phyloP scores from a whole-genome alignment of 179 eudicot species.

The Silene vulgaris region DNA sequence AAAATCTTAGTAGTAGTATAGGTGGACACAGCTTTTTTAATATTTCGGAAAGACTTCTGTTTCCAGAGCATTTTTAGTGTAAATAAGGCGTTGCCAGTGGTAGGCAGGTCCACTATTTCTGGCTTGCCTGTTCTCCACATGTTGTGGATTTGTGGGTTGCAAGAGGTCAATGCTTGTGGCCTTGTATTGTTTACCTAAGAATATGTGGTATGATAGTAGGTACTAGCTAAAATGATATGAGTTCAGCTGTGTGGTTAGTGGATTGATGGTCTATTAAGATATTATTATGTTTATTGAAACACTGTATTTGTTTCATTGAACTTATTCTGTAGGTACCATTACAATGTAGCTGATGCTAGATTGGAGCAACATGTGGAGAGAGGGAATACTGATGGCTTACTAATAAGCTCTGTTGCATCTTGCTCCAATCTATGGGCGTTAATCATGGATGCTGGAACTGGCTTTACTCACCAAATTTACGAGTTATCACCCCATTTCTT shows the following conservation, averaged over 20 bases:
- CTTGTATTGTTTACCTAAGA: not conserved
- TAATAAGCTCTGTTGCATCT: conserved; percentile 66
- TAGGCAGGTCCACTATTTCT: no score
- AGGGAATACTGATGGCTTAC: conserved; percentile 69
- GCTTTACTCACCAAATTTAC: conserved; percentile 60
- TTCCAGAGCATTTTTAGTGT: no score
- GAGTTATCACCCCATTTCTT: conserved; percentile 65
- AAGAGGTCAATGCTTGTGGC: not conserved
- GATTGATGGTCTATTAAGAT: no score
- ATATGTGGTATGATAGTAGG: not conserved
- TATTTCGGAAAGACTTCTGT: no score
- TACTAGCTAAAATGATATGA: not conserved
- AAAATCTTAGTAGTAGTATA: no score
- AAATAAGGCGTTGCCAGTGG: no score
- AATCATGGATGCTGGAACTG: conserved; percentile 87
- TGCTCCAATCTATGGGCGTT: conserved; percentile 76
- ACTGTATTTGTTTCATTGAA: not conserved
- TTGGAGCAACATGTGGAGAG: conserved; percentile 72
- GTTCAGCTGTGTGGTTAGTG: not conserved
- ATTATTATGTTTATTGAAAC: not conserved
- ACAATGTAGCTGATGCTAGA: conserved; percentile 73
- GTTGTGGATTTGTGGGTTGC: not conserved
- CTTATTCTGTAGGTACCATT: conserved; percentile 51
- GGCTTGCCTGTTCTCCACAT: no score
- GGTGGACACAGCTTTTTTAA: no score